Conservation (phyloP, 306 rosid genomes). For the Calophaca sinica region DNA sequence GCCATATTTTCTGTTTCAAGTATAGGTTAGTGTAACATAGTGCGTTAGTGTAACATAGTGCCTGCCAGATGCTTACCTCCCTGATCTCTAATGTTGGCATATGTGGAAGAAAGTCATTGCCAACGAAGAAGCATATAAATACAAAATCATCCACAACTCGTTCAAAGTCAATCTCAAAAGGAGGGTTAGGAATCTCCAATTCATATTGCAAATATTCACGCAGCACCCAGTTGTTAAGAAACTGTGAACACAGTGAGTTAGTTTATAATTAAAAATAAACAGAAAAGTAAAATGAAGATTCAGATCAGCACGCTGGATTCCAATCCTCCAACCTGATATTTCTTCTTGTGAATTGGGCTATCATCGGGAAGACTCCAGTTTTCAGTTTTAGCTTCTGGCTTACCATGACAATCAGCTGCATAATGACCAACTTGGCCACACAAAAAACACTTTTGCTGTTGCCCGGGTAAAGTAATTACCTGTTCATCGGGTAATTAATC, state of each 20-base stretch:
- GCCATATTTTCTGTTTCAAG: conserved; percentile 37
- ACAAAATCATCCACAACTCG: conserved; percentile 84
- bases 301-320: conserved; percentile 34
- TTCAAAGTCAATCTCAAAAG: conserved; percentile 76
- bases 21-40: conserved; percentile 33
- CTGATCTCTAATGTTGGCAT: conserved; percentile 97
- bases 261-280: conserved; percentile 26
- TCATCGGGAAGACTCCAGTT: conserved; percentile 62
- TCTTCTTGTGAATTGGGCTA: conserved; percentile 79
- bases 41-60: conserved; percentile 39
- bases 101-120: conserved; percentile 88
- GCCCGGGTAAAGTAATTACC: conserved; percentile 86
- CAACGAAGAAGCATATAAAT: conserved; percentile 82
- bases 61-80: conserved; percentile 69
- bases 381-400: conserved; percentile 56
- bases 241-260: conserved; percentile 55
- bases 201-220: conserved; percentile 87
- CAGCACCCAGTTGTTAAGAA: conserved; percentile 78
- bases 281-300: conserved; percentile 36
- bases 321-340: conserved; percentile 79
- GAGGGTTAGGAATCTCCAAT: conserved; percentile 74
- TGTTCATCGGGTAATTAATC: conserved; percentile 48
- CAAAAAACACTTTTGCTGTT: conserved; percentile 74
- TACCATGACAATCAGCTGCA: conserved; percentile 91
- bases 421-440: conserved; percentile 94